Evolutionary conservation across 345 rosid species (phyloP).

Genomic region (Salix caprea): DNA sequence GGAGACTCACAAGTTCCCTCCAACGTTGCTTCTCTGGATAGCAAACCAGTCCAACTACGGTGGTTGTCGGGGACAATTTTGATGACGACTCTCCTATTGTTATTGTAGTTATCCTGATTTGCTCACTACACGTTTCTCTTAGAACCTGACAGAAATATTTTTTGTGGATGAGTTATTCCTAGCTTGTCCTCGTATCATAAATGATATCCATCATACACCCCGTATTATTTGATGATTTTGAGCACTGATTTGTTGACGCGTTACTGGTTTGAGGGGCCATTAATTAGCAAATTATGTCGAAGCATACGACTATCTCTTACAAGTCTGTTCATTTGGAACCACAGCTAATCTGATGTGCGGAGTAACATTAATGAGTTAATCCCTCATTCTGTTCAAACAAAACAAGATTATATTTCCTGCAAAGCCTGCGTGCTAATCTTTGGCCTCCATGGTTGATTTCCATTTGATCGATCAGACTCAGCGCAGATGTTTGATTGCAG

Average conservation of each 20-base stretch:
- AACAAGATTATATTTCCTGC: no score
- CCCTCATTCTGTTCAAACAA: no score
- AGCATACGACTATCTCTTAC: no score
- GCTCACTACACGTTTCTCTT: not conserved
- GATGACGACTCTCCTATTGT: constrained; percentile 26
- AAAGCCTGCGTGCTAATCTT: no score
- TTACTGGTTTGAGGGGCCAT: not conserved
- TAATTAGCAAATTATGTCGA: no score
- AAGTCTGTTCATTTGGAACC: no score
- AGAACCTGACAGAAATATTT: not conserved
- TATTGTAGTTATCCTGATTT: constrained; percentile 14
- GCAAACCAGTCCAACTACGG: constrained; percentile 17
- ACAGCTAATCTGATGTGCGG: no score
- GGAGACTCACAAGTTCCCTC: constrained; percentile 15
- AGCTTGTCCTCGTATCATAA: not conserved
- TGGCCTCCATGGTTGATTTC: no score
- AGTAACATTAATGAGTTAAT: no score
- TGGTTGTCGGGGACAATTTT: constrained; percentile 37
- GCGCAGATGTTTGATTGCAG: no score
- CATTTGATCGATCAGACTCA: no score
- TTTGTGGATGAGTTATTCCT: not conserved
- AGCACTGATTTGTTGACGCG: not conserved
- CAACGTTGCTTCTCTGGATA: constrained; percentile 25
- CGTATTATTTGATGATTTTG: not conserved
- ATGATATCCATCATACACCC: not conserved